Percentiles rank a stretch among this genome's conserved stretches.
Evolutionary conservation across 2,329 filamentous ascomycete genomes (phyloP).

Genomic region (Stagonosporopsis chrysanthemi): DNA sequence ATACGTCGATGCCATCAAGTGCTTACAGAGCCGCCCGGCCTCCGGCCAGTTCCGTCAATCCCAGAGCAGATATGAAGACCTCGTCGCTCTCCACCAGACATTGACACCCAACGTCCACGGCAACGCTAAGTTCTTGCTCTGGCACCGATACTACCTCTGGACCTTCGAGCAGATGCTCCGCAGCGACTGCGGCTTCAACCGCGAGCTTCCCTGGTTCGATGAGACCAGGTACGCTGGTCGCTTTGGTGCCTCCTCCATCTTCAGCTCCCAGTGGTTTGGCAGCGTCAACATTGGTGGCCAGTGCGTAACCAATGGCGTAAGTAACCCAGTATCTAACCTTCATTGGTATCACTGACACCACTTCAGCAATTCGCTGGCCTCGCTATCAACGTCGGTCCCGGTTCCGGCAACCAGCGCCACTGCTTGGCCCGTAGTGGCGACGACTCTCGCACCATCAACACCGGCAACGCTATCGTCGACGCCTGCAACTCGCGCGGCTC

Average conservation of each 20-base stretch:
- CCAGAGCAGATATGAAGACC: slow-evolving; percentile 44
- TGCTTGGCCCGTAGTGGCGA: slow-evolving; percentile 44
- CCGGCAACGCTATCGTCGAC: slow-evolving; percentile 36
- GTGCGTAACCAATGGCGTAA: slow-evolving; percentile 46
- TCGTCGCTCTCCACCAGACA: slow-evolving; percentile 45
- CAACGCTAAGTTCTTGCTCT: slow-evolving; percentile 51
- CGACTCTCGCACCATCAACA: slow-evolving; percentile 33
- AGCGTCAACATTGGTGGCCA: slow-evolving; percentile 32
- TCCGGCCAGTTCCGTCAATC: slow-evolving; percentile 37
- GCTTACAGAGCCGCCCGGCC: slow-evolving; percentile 32
- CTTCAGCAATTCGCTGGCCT: slow-evolving; percentile 43
- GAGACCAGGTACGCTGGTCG: slow-evolving; percentile 43
- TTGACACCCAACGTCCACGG: slow-evolving; percentile 45
- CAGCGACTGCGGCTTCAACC: slow-evolving; percentile 53
- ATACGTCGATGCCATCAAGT: slow-evolving; percentile 41
- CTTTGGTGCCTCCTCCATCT: slow-evolving; percentile 41
- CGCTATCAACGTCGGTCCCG: slow-evolving; percentile 42
- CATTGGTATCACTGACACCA: slow-evolving; percentile 8
- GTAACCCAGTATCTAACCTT: slow-evolving; percentile 8
- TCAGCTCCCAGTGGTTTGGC: slow-evolving; percentile 40
- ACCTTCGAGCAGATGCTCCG: slow-evolving; percentile 53
- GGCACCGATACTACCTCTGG: slow-evolving; percentile 55
- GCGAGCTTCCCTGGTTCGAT: slow-evolving; percentile 51
- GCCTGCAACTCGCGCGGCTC: slow-evolving; percentile 35
- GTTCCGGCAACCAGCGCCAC: slow-evolving; percentile 35